These are phyloP conservation scores for Heterococcus sp. DNA, from an alignment of 108 stramenopile genomes.

Conservation along the genomic window DNA sequence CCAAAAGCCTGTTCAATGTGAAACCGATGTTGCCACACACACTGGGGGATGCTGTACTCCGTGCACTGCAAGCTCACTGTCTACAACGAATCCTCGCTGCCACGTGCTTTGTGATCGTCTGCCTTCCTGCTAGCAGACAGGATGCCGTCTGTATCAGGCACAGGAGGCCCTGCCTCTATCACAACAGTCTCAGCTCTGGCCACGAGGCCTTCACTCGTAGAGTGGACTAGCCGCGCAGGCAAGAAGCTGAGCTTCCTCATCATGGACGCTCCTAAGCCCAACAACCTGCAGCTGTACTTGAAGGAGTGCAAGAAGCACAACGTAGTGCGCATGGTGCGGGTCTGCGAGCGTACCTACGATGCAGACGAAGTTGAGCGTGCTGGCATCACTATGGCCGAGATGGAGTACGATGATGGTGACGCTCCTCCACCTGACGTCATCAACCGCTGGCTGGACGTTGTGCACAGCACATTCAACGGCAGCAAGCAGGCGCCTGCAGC, in stretches of 20 bases:
- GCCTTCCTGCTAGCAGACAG: neutral
- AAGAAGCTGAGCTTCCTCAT: constrained; percentile 80
- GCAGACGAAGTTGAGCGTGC: constrained; percentile 67
- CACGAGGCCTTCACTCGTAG: constrained; percentile 48
- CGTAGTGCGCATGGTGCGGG: constrained; percentile 85
- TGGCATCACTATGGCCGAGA: constrained; percentile 80
- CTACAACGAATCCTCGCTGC: no score
- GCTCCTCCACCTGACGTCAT: constrained; percentile 76
- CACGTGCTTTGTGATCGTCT: no score
- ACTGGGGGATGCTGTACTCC: no score
- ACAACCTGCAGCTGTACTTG: constrained; percentile 87
- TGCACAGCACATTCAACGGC: constrained; percentile 68
- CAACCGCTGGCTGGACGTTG: constrained; percentile 75
- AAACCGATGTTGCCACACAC: no score
- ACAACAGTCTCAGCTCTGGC: constrained; percentile 11
- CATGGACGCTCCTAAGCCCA: constrained; percentile 91
- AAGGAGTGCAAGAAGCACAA: constrained; percentile 79
- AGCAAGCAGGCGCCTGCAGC: neutral
- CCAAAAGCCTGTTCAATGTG: no score
- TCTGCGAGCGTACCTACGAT: constrained; percentile 87
- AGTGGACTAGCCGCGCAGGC: constrained; percentile 7
- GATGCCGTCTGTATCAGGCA: neutral
- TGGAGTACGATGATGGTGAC: constrained; percentile 88
- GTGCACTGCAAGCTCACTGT: no score
- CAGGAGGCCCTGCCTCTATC: no score